These are phyloP conservation scores for Celoporthe dispersa DNA, from an alignment of 2,329 filamentous ascomycete genomes.

Conservation along the genomic window DNA sequence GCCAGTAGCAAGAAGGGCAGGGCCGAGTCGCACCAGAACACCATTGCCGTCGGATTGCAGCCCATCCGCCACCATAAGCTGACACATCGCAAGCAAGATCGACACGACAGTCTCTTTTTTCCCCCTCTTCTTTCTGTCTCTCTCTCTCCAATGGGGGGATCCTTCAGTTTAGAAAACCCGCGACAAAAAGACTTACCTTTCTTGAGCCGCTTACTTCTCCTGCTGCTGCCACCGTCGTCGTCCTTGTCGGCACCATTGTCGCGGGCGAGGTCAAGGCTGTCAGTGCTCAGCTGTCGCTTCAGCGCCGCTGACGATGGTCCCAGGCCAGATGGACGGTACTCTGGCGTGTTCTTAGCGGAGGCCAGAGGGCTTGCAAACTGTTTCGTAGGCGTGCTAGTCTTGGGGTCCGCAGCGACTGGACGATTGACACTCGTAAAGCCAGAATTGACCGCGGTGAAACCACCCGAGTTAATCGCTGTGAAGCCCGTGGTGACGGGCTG, in stretches of 20 bases:
- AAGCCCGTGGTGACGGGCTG: slow-evolving; percentile 49
- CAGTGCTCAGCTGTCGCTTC: slow-evolving; percentile 76
- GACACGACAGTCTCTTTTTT: not conserved
- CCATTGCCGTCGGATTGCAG: not conserved
- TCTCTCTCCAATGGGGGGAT: not conserved
- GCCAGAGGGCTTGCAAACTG: slow-evolving; percentile 65
- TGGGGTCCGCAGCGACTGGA: slow-evolving; percentile 48
- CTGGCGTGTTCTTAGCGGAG: slow-evolving; percentile 68
- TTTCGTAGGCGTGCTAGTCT: slow-evolving; percentile 65
- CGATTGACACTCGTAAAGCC: slow-evolving; percentile 72
- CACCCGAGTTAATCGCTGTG: slow-evolving; percentile 61
- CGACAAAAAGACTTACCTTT: slow-evolving; percentile 63
- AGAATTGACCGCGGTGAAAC: slow-evolving; percentile 76
- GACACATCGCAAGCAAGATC: not conserved
- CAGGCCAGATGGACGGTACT: slow-evolving; percentile 60
- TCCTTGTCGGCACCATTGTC: slow-evolving; percentile 55
- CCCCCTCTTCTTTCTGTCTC: too few species aligned
- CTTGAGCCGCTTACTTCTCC: slow-evolving; percentile 90
- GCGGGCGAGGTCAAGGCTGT: slow-evolving; percentile 53
- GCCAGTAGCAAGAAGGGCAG: slow-evolving; percentile 9
- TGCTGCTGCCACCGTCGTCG: slow-evolving; percentile 69
- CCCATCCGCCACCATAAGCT: slow-evolving; percentile 10
- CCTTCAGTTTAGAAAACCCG: not conserved
- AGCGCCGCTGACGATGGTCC: slow-evolving; percentile 61
- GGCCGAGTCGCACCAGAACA: slow-evolving; percentile 12